Evolutionary conservation across 805 yeast genomes (phyloP).

Genomic region (Suhomyces xylopsoci): DNA sequence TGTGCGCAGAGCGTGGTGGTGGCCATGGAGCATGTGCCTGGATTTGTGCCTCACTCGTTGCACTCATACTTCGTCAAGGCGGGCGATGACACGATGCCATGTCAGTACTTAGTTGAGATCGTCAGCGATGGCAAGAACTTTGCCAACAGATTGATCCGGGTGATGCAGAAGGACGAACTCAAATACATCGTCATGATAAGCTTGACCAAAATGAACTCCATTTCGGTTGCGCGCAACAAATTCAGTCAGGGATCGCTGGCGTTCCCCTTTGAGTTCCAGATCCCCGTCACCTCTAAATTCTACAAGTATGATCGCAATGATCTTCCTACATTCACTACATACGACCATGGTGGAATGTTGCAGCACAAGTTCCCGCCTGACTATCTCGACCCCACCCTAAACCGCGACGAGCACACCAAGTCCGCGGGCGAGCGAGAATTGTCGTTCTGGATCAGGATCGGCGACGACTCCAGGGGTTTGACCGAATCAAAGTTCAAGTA

Average conservation of each 20-base stretch:
- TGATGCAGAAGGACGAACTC: slow-evolving; percentile 26
- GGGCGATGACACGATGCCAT: slow-evolving; percentile 27
- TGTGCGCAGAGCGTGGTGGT: slow-evolving; percentile 35
- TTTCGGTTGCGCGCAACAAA: slow-evolving; percentile 11
- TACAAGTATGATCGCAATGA: slow-evolving; percentile 20
- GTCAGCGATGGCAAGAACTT: slow-evolving; percentile 35
- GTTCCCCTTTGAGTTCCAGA: slow-evolving; percentile 29
- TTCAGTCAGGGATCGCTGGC: slow-evolving; percentile 18
- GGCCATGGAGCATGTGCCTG: slow-evolving; percentile 27
- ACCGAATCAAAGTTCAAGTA: slow-evolving; percentile 18
- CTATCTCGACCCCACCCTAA: slow-evolving; percentile 19
- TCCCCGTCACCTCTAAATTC: slow-evolving; percentile 20
- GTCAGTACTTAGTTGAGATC: slow-evolving; percentile 33
- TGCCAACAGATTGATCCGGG: slow-evolving; percentile 32
- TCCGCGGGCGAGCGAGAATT: slow-evolving; percentile 30
- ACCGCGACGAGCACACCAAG: slow-evolving; percentile 19
- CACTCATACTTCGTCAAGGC: slow-evolving; percentile 41
- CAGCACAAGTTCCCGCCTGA: slow-evolving; percentile 29
- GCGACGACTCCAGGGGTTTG: slow-evolving; percentile 12
- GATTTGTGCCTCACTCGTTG: slow-evolving; percentile 40
- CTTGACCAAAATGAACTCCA: slow-evolving; percentile 30
- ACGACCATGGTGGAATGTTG: slow-evolving; percentile 14
- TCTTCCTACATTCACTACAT: slow-evolving; percentile 12
- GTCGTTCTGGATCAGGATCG: slow-evolving; percentile 31
- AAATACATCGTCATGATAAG: slow-evolving; percentile 35